These are phyloP conservation scores for Solanum appendiculatum DNA, from an alignment of 257 asterid genomes.

Conservation along the genomic window DNA sequence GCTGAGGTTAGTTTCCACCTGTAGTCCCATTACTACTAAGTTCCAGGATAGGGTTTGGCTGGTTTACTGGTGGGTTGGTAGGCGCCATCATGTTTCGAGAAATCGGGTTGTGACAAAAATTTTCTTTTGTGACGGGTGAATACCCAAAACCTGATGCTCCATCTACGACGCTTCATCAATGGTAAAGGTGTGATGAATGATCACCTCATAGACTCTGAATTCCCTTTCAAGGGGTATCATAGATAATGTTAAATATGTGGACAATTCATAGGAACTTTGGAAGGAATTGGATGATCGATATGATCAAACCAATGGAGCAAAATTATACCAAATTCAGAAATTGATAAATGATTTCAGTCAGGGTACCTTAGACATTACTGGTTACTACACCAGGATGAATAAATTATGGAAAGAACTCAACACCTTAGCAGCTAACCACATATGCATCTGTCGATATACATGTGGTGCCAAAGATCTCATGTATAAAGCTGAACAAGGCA, in stretches of 20 bases:
- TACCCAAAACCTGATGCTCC: neutral
- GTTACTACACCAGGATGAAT: neutral
- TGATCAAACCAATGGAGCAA: neutral
- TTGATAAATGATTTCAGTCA: neutral
- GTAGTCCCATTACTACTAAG: too few species aligned
- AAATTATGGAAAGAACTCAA: too few species aligned
- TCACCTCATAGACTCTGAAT: too few species aligned
- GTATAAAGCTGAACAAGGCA: neutral
- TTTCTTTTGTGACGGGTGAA: too few species aligned
- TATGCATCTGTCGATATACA: neutral
- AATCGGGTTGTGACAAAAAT: too few species aligned
- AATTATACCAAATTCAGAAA: too few species aligned
- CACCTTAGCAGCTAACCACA: neutral
- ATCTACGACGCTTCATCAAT: neutral
- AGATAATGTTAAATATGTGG: neutral
- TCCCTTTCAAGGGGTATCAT: neutral
- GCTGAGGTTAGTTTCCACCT: too few species aligned
- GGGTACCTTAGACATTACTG: neutral
- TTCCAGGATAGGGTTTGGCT: too few species aligned
- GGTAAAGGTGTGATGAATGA: neutral
- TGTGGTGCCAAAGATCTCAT: neutral
- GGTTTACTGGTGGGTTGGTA: too few species aligned
- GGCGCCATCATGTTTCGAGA: too few species aligned
- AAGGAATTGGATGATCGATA: neutral
- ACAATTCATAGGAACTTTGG: neutral